These are phyloP conservation scores for Aquilaria yunnanensis DNA, from an alignment of 345 rosid species.

Conservation along the genomic window DNA sequence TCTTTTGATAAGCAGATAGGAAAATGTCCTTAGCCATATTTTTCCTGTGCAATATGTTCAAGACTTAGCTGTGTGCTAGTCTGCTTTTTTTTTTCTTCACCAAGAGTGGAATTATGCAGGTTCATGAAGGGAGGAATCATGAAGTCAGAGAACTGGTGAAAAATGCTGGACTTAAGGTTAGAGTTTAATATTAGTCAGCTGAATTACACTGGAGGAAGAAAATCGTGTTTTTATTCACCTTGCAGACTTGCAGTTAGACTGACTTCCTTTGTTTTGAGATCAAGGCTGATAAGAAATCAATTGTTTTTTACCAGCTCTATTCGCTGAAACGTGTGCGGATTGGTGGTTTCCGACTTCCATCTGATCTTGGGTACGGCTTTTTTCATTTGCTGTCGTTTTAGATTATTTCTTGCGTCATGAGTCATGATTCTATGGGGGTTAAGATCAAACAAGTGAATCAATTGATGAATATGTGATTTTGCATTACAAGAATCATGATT, in stretches of 20 bases:
- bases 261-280: not conserved
- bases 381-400: not conserved
- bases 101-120: conserved; percentile 40
- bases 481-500: not conserved
- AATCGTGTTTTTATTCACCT: not conserved
- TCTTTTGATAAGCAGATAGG: too few species aligned
- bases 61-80: too few species aligned
- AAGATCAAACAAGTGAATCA: not conserved
- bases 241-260: not conserved
- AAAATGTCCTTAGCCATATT: too few species aligned
- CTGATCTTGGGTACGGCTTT: conserved; percentile 74
- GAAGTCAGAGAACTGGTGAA: conserved; percentile 95
- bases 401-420: not conserved
- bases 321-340: conserved; percentile 75
- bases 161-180: conserved; percentile 92
- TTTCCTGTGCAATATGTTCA: too few species aligned
- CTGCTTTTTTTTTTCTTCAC: not conserved
- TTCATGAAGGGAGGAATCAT: conserved; percentile 95
- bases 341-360: conserved; percentile 88
- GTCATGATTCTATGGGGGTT: not conserved
- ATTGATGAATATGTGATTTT: not conserved
- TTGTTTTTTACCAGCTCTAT: conserved; percentile 47
- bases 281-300: not conserved
- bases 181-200: conserved; percentile 21
- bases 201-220: not conserved